These are phyloP conservation scores for Claviceps humidiphila DNA, from an alignment of 2,329 filamentous ascomycete genomes.

Conservation along the genomic window DNA sequence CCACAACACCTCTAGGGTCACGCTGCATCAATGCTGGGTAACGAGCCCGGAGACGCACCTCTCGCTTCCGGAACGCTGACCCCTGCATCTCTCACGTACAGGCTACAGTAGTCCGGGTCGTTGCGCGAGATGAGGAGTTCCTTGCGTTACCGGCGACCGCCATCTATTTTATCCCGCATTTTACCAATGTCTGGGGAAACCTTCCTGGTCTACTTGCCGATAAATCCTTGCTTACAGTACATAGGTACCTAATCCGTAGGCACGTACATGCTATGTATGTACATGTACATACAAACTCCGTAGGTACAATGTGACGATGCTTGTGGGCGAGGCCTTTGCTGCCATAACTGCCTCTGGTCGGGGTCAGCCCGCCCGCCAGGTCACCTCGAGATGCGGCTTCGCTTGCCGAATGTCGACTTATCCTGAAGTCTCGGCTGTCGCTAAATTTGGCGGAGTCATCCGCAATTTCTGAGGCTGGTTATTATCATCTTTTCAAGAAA, in stretches of 20 bases:
- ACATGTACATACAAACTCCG: too few species aligned
- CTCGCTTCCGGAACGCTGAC: not conserved
- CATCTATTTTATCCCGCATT: too few species aligned
- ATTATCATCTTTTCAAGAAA: not conserved
- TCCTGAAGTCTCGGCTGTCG: not conserved
- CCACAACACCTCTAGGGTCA: not conserved
- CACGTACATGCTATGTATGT: too few species aligned
- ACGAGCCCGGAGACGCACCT: not conserved
- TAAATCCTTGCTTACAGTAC: too few species aligned
- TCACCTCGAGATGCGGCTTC: not conserved
- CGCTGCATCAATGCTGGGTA: not conserved
- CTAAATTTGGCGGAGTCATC: not conserved
- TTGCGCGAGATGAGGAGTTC: too few species aligned
- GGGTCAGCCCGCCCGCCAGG: not conserved
- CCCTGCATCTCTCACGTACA: too few species aligned
- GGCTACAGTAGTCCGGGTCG: too few species aligned
- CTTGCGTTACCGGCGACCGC: too few species aligned
- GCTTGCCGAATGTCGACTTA: not conserved
- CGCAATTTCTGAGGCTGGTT: not conserved
- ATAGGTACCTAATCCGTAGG: too few species aligned
- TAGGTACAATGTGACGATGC: too few species aligned
- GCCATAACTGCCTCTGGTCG: not conserved
- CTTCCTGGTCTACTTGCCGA: too few species aligned
- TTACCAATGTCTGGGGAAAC: too few species aligned
- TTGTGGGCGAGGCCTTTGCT: not conserved